phyloP scores from a whole-genome alignment of 345 rosid genomes.

The Murraya paniculata region DNA sequence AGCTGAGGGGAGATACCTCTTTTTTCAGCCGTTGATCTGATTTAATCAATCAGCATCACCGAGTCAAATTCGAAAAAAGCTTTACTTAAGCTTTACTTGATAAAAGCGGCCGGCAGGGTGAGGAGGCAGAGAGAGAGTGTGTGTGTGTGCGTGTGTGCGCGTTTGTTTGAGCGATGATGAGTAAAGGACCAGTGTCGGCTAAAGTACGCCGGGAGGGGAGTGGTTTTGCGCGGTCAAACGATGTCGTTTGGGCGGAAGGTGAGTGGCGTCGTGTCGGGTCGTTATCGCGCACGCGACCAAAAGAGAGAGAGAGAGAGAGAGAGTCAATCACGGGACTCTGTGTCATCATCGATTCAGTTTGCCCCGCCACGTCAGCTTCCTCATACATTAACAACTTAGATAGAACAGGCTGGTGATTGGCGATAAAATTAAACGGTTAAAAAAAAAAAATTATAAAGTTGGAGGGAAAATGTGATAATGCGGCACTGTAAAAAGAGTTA shows the following conservation, averaged over 20 bases:
- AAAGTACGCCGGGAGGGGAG: conserved; percentile 21
- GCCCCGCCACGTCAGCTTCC: background rate
- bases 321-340: conserved; percentile 16
- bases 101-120: background rate
- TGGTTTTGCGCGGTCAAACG: background rate
- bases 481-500: too few species aligned
- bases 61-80: conserved; percentile 4
- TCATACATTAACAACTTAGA: too few species aligned
- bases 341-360: conserved; percentile 2
- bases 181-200: conserved; percentile 9
- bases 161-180: too few species aligned
- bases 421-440: too few species aligned
- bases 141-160: background rate
- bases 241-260: background rate
- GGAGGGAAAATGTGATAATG: too few species aligned
- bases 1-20: background rate
- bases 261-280: conserved; percentile 5
- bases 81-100: background rate
- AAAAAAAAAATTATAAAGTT: too few species aligned
- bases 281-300: conserved; percentile 8
- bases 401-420: too few species aligned
- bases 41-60: background rate
- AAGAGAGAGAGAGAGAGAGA: too few species aligned
- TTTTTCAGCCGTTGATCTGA: background rate
- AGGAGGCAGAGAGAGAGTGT: too few species aligned